Evolutionary conservation across 1,284 basidiomycete species (phyloP).

Genomic region (Sparassis latifolia): DNA sequence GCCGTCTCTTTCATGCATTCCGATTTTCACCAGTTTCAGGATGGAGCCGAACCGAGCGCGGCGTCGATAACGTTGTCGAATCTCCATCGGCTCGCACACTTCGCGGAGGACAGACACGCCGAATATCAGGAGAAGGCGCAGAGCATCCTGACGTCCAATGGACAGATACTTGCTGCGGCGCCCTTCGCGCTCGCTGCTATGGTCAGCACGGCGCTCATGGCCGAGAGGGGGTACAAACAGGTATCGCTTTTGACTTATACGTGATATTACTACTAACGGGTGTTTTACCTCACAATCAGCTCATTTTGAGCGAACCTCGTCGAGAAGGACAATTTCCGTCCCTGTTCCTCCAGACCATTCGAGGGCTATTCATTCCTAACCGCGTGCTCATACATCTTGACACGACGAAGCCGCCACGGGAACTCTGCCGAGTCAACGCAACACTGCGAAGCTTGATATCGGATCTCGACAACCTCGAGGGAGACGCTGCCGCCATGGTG

Average conservation of each 20-base stretch:
- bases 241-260: constrained; percentile 5
- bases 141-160: constrained; percentile 21
- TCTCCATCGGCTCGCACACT: constrained; percentile 29
- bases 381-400: constrained; percentile 23
- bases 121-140: constrained; percentile 26
- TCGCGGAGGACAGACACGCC: constrained; percentile 24
- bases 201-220: constrained; percentile 17
- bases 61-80: constrained; percentile 33
- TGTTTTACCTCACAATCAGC: neutral
- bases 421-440: constrained; percentile 17
- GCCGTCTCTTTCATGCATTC: neutral
- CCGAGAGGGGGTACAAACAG: constrained; percentile 19
- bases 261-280: neutral
- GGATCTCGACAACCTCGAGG: constrained; percentile 5
- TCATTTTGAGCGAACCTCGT: too few species aligned
- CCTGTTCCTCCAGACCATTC: constrained; percentile 14
- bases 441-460: constrained; percentile 17
- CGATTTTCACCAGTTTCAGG: constrained; percentile 17
- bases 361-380: constrained; percentile 18
- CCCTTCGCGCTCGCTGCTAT: constrained; percentile 20
- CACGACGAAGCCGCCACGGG: constrained; percentile 15
- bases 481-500: constrained; percentile 1
- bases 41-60: constrained; percentile 39
- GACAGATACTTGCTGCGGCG: constrained; percentile 18
- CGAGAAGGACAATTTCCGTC: neutral